Evolutionary conservation across 2,329 filamentous ascomycete species (phyloP), one percentile per base, ranked within the genome.

Genomic region (Hypoxylon rubiginosum): DNA sequence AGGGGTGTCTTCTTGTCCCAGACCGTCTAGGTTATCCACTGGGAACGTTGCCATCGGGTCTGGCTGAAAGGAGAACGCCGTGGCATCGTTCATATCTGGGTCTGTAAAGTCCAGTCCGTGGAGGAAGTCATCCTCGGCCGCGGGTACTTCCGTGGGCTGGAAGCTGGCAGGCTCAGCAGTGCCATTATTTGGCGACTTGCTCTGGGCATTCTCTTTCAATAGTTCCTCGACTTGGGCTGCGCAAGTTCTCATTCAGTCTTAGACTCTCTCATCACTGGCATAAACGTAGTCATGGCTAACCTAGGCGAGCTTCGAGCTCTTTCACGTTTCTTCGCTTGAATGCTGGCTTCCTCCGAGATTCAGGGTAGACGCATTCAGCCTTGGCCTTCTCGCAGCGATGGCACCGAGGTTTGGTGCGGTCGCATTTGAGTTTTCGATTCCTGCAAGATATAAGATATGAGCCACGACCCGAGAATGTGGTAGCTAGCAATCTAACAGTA

Each of bases 321-420:
- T 92, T 96, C 67, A 97, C 94, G 79, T 97, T 97, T 71, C 92
- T 90, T 74, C 94, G 86, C 82, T 97, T 97, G 19, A 92, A 91
- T 4, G 93, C 92, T 59, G 93, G 92, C 82, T 97, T 97, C 80
- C 93, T 90, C 75, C 94, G 86, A 60, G 94, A 92, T 80, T 97
- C 93, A 66, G 97, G 94, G 78, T 97, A 97, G 60, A 92, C 86
- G 79, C 95, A 97, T 57, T 92, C 90, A 76, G 91, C 89, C 56
- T 89, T 86, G 50, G 94, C 81, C 70, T 92, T 88, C 58, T 87
- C 83, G 78, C 95, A 97, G 19, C 94, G 94, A 45, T 89, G 88
- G 75, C 95, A 97, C 26, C 88, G 87, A 15, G 94, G 94, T 74
- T 90, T 92, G 50, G 83, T 84, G 30, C 94, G 91, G 79, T 97